Evolutionary conservation across 2,329 filamentous ascomycete species (phyloP).

Genomic region (Aspergillus felis): DNA sequence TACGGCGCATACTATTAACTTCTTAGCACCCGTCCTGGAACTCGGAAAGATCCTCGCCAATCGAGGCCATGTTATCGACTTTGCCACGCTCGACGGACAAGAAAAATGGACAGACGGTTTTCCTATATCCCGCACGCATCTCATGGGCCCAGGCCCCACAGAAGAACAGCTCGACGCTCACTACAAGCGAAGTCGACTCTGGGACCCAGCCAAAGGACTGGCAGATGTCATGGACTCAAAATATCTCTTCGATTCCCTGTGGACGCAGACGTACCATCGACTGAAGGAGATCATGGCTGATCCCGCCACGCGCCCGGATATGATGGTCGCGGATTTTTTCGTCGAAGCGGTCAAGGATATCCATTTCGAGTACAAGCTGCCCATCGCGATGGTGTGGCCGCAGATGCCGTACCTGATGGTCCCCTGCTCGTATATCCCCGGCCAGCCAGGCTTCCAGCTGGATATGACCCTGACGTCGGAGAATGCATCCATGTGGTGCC

Average conservation of each 20-base stretch:
- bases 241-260: constrained; percentile 37
- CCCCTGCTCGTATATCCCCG: constrained; percentile 39
- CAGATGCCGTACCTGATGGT: constrained; percentile 42
- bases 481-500: constrained; percentile 35
- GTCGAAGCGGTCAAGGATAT: constrained; percentile 43
- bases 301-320: constrained; percentile 28
- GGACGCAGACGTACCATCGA: constrained; percentile 27
- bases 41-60: constrained; percentile 31
- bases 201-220: constrained; percentile 31
- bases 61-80: constrained; percentile 36
- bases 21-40: constrained; percentile 32
- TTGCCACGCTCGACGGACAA: constrained; percentile 38
- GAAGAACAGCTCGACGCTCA: constrained; percentile 29
- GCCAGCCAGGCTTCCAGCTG: constrained; percentile 41
- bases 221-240: constrained; percentile 33
- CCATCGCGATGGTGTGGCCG: constrained; percentile 40
- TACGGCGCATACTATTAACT: neutral
- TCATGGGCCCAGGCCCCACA: constrained; percentile 28
- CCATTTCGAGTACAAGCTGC: constrained; percentile 33
- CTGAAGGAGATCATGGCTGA: constrained; percentile 21
- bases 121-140: constrained; percentile 27
- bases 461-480: constrained; percentile 37
- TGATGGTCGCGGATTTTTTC: constrained; percentile 45
- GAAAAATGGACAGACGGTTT: constrained; percentile 30
- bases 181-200: constrained; percentile 34